These are phyloP conservation scores for Cordyceps cicadae DNA, from an alignment of 2,329 filamentous ascomycete genomes.

Conservation along the genomic window DNA sequence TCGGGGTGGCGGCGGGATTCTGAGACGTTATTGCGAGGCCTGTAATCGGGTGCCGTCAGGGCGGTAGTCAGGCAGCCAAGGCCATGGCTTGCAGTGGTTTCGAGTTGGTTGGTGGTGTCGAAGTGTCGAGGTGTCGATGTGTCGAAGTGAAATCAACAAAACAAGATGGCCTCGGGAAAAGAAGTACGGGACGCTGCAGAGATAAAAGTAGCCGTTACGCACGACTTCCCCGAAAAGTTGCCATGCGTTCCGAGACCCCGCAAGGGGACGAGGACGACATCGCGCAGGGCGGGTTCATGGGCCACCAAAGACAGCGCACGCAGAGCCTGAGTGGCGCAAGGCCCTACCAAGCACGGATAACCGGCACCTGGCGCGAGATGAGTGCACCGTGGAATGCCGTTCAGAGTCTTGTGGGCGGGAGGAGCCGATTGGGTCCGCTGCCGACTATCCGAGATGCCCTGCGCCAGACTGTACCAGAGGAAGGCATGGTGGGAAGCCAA, in stretches of 20 bases:
- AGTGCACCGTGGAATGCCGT: slow-evolving; percentile 9
- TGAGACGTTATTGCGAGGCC: slow-evolving; percentile 9
- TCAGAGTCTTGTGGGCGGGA: slow-evolving; percentile 10
- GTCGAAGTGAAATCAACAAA: background rate
- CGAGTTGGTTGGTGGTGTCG: background rate
- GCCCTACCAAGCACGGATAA: slow-evolving; percentile 9
- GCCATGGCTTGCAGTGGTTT: slow-evolving; percentile 6
- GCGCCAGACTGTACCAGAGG: slow-evolving; percentile 5
- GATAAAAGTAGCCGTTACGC: background rate
- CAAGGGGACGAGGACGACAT: slow-evolving; percentile 1
- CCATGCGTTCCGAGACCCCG: slow-evolving; percentile 10
- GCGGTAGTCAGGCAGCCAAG: slow-evolving; percentile 7
- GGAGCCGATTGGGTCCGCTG: slow-evolving; percentile 12
- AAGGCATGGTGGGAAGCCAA: slow-evolving; percentile 1
- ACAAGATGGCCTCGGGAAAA: background rate
- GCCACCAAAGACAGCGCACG: background rate
- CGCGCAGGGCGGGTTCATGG: background rate
- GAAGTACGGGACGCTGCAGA: background rate
- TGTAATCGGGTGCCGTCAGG: slow-evolving; percentile 8
- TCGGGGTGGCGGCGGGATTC: slow-evolving; percentile 6
- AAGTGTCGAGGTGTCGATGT: background rate
- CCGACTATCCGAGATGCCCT: slow-evolving; percentile 13
- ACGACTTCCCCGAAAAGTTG: background rate
- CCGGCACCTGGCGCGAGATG: slow-evolving; percentile 10
- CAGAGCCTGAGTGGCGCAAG: slow-evolving; percentile 9